phyloP scores from a whole-genome alignment of 2,329 filamentous ascomycete species.

The Fusarium xylarioides region DNA sequence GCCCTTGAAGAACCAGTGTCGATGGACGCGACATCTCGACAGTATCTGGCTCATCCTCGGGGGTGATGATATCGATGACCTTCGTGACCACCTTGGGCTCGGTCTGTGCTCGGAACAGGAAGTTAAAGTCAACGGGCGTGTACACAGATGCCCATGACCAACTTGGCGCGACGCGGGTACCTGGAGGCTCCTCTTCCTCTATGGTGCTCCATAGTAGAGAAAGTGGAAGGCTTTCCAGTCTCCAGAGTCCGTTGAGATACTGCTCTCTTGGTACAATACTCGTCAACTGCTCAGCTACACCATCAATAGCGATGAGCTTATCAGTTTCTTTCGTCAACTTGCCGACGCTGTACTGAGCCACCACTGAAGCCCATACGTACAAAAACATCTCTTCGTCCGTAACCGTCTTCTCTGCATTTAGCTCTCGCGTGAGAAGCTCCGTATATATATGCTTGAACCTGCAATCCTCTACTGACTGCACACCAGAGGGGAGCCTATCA shows the following conservation, averaged over 20 bases:
- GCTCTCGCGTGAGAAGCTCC: not conserved
- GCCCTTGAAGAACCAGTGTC: not conserved
- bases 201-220: not conserved
- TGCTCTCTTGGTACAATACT: not conserved
- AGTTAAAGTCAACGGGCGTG: not conserved
- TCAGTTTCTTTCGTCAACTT: not conserved
- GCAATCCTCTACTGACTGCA: not conserved
- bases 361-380: conserved; percentile 4
- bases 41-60: not conserved
- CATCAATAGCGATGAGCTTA: conserved; percentile 1
- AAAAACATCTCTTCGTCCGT: conserved; percentile 1
- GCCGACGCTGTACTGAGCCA: not conserved
- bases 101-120: not conserved
- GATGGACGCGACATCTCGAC: not conserved
- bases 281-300: not conserved
- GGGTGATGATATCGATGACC: not conserved
- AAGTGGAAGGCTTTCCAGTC: not conserved
- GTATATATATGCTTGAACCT: conserved; percentile 9
- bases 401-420: accelerated
- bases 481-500: not conserved
- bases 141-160: conserved; percentile 8
- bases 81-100: not conserved
- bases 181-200: not conserved
- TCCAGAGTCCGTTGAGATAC: conserved; percentile 1
- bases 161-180: not conserved